A percentile compares a stretch with the other conserved stretches of the same genome.
These are phyloP conservation scores for Grosmannia huntii DNA, from an alignment of 2,329 filamentous ascomycete genomes.

Conservation along the genomic window DNA sequence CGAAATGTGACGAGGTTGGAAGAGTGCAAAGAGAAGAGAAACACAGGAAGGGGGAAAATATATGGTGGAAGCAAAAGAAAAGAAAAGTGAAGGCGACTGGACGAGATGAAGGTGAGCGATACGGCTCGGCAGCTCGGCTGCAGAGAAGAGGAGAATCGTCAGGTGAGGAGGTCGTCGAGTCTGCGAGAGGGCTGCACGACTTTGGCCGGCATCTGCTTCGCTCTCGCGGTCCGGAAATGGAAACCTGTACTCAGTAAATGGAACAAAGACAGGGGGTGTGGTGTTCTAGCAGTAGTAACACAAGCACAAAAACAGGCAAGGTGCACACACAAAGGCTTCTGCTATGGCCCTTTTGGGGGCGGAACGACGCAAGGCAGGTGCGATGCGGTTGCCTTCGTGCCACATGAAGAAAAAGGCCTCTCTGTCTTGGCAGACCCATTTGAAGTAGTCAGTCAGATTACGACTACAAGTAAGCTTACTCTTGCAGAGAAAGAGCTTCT, in stretches of 20 bases:
- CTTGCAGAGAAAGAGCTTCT: not conserved
- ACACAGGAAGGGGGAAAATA: not conserved
- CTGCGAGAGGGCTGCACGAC: not conserved
- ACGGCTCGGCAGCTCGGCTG: not conserved
- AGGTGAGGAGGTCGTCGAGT: not conserved
- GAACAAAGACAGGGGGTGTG: not conserved
- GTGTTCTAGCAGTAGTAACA: not conserved
- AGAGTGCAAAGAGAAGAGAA: not conserved
- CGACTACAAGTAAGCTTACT: not conserved
- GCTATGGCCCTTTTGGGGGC: not conserved
- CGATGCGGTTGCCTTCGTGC: not conserved
- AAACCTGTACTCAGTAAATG: not conserved
- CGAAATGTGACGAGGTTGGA: not conserved
- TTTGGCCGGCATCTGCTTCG: not conserved
- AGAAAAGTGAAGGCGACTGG: not conserved
- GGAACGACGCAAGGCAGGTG: not conserved
- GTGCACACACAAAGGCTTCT: not conserved
- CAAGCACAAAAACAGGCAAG: not conserved
- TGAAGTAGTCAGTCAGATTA: not conserved
- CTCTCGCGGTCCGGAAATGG: not conserved
- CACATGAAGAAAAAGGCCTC: not conserved
- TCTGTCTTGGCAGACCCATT: not conserved
- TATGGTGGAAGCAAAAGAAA: not conserved
- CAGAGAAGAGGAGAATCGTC: not conserved
- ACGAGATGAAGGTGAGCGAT: not conserved